Evolutionary conservation across 1,284 basidiomycete species (phyloP), one percentile per base, ranked within the genome.

Genomic region (Mycena sp.): DNA sequence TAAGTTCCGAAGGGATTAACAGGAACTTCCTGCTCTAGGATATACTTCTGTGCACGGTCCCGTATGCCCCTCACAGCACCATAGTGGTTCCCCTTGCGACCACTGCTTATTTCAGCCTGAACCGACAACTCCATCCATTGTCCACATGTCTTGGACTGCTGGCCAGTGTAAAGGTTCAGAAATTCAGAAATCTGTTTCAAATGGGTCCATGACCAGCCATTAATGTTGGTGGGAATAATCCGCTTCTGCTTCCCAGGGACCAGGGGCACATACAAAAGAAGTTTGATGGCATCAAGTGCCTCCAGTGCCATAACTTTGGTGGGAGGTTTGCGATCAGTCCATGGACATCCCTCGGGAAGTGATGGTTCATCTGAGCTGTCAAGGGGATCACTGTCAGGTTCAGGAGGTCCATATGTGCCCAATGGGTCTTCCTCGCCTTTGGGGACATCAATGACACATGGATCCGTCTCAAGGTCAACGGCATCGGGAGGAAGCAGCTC

Each of bases 51-150:
- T 26, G 29, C 5, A n/a, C n/a, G n/a, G n/a, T 32, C 28, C 7
- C 54, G 41, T 17, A 57, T 10, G 5, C 12, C 10, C 7, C 54
- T 19, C 14, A 43, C 54, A 25, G 43, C n/a, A 4, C 54, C 54
- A 19, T 57, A 37, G n/a, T 19, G 44, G n/a, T 10, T 25, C 1
- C n/a, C 9, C 6, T 19, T 25, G 14, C 9, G 9, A 14, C 37
- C 26, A 21, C 46, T 35, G 25, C 5, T n/a, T 9, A 23, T 21
- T n/a, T 37, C 38, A 19, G 30, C 54, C 21, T 45, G 44, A 9
- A 57, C 35, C 5, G 54, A 57, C 10, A 29, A 57, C 11, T 32
- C 54, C n/a, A 26, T 57, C 54, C 54, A 57, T 38, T 57, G 3
- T 19, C 35, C 30, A 21, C 16, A 35, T 28, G 54, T 57, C 6